A percentile compares a stretch with the other conserved stretches of the same genome.
Evolutionary conservation across 164 flowering plant species (phyloP).

Genomic region (Chimonanthus salicifolius): DNA sequence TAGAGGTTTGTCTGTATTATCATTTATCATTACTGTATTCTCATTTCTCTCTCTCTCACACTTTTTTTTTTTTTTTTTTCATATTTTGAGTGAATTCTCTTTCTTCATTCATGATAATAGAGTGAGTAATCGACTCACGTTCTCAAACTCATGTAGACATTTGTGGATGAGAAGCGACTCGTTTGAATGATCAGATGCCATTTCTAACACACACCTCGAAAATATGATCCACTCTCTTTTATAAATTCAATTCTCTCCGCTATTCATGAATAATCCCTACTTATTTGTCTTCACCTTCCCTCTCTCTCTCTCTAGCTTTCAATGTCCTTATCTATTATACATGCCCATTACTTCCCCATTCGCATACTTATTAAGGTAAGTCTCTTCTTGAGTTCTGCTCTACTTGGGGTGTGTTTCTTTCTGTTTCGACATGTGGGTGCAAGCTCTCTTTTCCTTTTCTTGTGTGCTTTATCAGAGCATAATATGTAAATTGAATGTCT

Average conservation of each 20-base stretch:
- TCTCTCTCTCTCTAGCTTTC: background rate
- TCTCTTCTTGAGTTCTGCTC: background rate
- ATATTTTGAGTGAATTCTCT: too few species aligned
- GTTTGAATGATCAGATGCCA: background rate
- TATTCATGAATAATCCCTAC: background rate
- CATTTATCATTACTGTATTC: too few species aligned
- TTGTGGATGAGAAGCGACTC: background rate
- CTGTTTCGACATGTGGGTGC: background rate
- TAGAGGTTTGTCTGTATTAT: too few species aligned
- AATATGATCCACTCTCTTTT: background rate
- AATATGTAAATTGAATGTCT: background rate
- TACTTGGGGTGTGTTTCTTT: background rate
- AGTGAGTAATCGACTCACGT: background rate
- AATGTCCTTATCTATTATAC: background rate
- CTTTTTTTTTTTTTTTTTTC: too few species aligned
- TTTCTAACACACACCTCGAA: background rate
- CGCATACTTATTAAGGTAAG: background rate
- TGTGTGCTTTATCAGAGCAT: background rate
- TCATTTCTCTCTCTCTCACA: too few species aligned
- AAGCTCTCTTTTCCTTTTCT: background rate
- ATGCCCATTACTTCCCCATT: background rate
- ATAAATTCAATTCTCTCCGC: too few species aligned
- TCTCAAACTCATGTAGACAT: background rate
- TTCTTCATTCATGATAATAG: too few species aligned
- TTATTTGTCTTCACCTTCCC: background rate